Base-by-base conservation (phyloP, 495 filamentous ascomycete genomes). In the Tricharina praecox region DNA sequence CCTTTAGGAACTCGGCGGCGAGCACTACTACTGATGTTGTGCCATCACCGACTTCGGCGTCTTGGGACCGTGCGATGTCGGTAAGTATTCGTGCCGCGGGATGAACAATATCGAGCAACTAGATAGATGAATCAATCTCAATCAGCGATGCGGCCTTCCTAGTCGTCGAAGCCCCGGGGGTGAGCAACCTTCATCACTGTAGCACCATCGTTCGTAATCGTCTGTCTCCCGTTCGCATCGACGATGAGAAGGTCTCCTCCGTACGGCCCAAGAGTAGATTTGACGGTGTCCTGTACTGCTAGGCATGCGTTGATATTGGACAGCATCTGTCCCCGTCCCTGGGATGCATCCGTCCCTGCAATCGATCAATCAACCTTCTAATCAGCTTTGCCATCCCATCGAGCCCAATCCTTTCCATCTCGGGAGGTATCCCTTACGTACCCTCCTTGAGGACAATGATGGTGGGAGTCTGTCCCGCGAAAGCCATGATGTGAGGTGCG, bases 281-380 rank as follows among this genome's bases (percentile, higher is more conserved):
- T 83, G 64, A 97, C 84, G 48, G 90, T 95, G 32, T 81, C 74
- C 66, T 97, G 90, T 26, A 97, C 88, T n/a, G 88, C 87, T 58
- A 93, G 71, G 67, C 90, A 97, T 52, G 88, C 90, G 69, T 93
- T 94, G 68, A 97, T 96, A 66, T 97, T 97, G 45, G 88, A 93
- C 61, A 97, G 74, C 56, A 97, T 82, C 69, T 97, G 90, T 47
- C 88, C 87, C 64, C 88, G 88, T 55, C 90, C 90, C 66, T 97
- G 90, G 18, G 90, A 94, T 50, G 85, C 73, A 68, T 97, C 90
- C 66, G 90, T 97, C 53, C 90, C 90, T 94, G 57, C n/a, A n/a
- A 53, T 58, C 36, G 45, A 34, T 23, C 54, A 32, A 18, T 20
- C 36, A 47, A 52, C 30, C 25, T 35, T 37, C 47, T 44, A 49